phyloP scores from a whole-genome alignment of 2,329 filamentous ascomycete species.

The Colletotrichum kahawae region DNA sequence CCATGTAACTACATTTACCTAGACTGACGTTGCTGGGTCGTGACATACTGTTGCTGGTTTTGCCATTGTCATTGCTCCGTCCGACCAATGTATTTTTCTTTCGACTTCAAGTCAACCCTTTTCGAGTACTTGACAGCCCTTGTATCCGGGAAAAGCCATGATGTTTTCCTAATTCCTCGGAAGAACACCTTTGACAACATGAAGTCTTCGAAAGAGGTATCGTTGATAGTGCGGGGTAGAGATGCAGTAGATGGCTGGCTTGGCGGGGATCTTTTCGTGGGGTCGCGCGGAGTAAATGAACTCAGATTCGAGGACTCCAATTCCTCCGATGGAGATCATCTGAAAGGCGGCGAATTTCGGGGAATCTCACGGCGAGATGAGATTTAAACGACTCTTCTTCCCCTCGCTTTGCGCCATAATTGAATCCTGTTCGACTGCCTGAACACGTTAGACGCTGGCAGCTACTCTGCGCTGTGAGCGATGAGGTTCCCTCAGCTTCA shows the following conservation, averaged over 20 bases:
- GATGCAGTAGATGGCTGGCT: not conserved
- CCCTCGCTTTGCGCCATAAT: not conserved
- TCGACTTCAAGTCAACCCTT: not conserved
- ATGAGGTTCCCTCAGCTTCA: not conserved
- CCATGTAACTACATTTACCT: not conserved
- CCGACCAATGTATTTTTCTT: not conserved
- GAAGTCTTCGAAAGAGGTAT: not conserved
- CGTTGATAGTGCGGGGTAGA: not conserved
- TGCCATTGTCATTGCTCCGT: not conserved
- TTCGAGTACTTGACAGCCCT: not conserved
- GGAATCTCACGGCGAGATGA: not conserved
- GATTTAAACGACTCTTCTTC: not conserved
- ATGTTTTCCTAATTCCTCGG: not conserved
- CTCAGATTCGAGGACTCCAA: constrained; percentile 1
- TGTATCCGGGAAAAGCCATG: not conserved
- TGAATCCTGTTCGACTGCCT: fast-evolving
- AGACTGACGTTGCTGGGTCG: not conserved
- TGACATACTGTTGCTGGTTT: not conserved
- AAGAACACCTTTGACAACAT: not conserved
- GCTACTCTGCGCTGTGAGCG: not conserved
- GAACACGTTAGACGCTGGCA: not conserved
- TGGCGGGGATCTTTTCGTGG: not conserved
- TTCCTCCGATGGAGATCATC: not conserved
- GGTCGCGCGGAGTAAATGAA: not conserved
- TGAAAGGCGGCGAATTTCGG: not conserved